Conservation (phyloP, 306 rosid genomes). For the Malus sieversii region DNA sequence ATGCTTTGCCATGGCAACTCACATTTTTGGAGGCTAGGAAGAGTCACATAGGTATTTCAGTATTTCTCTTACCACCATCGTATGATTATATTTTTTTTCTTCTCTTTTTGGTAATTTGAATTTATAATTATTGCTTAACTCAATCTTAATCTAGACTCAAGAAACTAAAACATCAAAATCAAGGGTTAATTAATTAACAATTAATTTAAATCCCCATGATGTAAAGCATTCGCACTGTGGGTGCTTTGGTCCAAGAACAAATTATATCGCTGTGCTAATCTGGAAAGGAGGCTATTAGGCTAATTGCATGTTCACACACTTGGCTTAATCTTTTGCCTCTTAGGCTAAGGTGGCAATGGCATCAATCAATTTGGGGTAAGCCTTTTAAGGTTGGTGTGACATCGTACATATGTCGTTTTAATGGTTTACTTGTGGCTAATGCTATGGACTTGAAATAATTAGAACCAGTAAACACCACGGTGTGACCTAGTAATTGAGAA, state of each 20-base stretch:
- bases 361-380: neutral
- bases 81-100: neutral
- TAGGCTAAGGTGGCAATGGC: neutral
- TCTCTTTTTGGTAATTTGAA: neutral
- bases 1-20: too few relatives aligned
- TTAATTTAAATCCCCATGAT: neutral
- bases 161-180: slow-evolving; percentile 6
- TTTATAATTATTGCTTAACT: neutral
- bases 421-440: neutral
- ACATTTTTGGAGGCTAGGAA: rapidly evolving
- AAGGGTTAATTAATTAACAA: neutral
- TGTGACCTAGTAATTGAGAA: too few relatives aligned
- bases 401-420: neutral
- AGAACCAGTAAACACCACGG: too few relatives aligned
- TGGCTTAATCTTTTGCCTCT: neutral
- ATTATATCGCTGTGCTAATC: neutral
- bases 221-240: neutral
- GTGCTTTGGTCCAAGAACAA: neutral
- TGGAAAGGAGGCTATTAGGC: neutral
- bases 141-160: neutral
- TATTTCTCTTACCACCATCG: too few relatives aligned
- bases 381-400: neutral
- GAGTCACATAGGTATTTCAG: too few relatives aligned
- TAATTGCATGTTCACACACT: neutral
- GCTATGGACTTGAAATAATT: neutral